phyloP scores from a whole-genome alignment of 495 filamentous ascomycete species.

The Tuber brumale region DNA sequence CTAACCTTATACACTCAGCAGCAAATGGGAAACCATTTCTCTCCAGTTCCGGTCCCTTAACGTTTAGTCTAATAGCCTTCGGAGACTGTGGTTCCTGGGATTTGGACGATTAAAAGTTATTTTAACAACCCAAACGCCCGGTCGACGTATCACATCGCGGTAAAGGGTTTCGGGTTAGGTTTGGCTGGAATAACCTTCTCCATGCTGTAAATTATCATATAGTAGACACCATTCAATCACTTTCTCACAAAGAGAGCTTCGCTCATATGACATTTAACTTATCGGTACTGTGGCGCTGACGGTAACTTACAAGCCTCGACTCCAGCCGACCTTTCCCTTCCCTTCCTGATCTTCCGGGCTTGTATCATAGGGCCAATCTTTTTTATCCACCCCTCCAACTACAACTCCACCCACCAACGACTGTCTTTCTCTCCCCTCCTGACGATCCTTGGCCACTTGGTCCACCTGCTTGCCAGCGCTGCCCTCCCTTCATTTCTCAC shows the following conservation, averaged over 20 bases:
- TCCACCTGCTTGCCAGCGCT: constrained; percentile 16
- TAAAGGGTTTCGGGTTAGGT: neutral
- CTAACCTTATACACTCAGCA: neutral
- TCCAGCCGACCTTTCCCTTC: constrained; percentile 22
- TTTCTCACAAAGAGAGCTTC: neutral
- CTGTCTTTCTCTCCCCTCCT: constrained; percentile 15
- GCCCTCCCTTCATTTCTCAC: constrained; percentile 15
- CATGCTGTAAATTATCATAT: too few species aligned
- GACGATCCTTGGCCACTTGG: constrained; percentile 13
- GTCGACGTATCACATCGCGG: neutral
- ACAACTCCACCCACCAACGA: constrained; percentile 20
- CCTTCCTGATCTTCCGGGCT: constrained; percentile 12
- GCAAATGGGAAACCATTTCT: neutral
- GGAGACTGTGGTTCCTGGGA: neutral
- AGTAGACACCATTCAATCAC: too few species aligned
- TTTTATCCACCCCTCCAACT: constrained; percentile 7
- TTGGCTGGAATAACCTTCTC: neutral
- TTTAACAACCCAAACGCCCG: neutral
- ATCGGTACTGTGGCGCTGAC: neutral
- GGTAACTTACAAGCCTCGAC: constrained; percentile 8
- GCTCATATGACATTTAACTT: neutral
- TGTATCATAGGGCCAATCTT: neutral
- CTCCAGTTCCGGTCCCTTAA: neutral
- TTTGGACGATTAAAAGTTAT: neutral
- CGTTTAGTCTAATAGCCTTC: neutral